Conservation (phyloP, 2,329 filamentous ascomycete genomes). For the Lecanoromycetidae sp. region DNA sequence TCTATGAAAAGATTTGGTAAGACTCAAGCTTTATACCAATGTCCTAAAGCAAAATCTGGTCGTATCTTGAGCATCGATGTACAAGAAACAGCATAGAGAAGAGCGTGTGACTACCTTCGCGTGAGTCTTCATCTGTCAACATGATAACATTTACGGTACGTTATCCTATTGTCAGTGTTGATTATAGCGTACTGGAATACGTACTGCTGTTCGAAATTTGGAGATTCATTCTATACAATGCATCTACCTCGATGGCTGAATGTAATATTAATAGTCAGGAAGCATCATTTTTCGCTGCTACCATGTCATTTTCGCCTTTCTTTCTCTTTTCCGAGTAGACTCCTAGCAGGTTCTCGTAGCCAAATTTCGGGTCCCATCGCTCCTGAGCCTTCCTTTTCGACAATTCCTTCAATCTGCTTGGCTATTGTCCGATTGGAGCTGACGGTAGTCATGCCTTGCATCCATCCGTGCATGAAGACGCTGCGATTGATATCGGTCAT, state of each 20-base stretch:
- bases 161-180: too few species aligned
- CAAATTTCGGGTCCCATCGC: conserved; percentile 50
- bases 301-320: conserved; percentile 22
- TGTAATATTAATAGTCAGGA: not conserved
- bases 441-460: conserved; percentile 49
- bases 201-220: too few species aligned
- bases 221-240: not conserved
- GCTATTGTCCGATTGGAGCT: conserved; percentile 59
- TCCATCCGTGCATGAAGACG: conserved; percentile 64
- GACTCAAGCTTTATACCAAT: too few species aligned
- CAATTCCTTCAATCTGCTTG: conserved; percentile 49
- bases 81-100: too few species aligned
- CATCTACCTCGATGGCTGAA: not conserved
- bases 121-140: too few species aligned
- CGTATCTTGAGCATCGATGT: too few species aligned
- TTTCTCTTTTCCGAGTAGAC: conserved; percentile 56
- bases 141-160: too few species aligned
- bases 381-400: conserved; percentile 42
- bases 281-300: not conserved
- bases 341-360: conserved; percentile 52
- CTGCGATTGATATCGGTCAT: conserved; percentile 53
- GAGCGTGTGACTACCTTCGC: too few species aligned
- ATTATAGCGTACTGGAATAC: too few species aligned
- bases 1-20: too few species aligned
- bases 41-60: too few species aligned